Evolutionary conservation across 306 rosid species (phyloP).

Genomic region (Ochetophila trinervis): DNA sequence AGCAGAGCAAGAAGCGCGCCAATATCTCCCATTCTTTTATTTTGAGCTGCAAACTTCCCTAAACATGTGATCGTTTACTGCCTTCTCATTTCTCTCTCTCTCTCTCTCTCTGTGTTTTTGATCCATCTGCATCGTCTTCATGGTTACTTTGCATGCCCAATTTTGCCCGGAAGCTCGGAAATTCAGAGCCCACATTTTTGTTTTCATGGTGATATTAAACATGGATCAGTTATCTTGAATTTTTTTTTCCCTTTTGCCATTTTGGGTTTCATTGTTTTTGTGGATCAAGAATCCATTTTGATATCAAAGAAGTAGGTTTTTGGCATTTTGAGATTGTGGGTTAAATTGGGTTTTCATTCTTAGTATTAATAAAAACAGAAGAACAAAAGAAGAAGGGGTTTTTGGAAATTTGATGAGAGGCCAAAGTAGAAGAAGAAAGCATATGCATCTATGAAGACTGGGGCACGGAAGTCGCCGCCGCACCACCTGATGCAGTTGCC

Average conservation of each 20-base stretch:
- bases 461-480: constrained; percentile 39
- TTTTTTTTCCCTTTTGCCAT: constrained; percentile 2
- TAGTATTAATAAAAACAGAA: too few relatives aligned
- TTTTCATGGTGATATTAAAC: background rate
- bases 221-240: background rate
- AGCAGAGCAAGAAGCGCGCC: constrained; percentile 52
- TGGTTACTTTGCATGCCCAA: constrained; percentile 19
- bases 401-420: constrained; percentile 73
- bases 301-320: background rate
- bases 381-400: background rate
- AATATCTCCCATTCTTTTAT: constrained; percentile 43
- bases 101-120: constrained; percentile 10
- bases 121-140: constrained; percentile 19
- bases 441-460: constrained; percentile 69
- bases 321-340: too few relatives aligned
- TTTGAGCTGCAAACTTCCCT: constrained; percentile 37
- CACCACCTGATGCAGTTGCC: constrained; percentile 49
- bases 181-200: background rate
- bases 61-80: constrained; percentile 43
- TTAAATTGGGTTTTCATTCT: background rate
- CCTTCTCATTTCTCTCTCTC: constrained; percentile 48
- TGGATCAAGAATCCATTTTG: background rate
- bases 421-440: constrained; percentile 48
- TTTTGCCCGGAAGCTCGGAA: constrained; percentile 11
- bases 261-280: background rate